Evolutionary conservation across 2,329 filamentous ascomycete species (phyloP), one percentile per base, ranked within the genome.

Genomic region (Nakataea oryzae): DNA sequence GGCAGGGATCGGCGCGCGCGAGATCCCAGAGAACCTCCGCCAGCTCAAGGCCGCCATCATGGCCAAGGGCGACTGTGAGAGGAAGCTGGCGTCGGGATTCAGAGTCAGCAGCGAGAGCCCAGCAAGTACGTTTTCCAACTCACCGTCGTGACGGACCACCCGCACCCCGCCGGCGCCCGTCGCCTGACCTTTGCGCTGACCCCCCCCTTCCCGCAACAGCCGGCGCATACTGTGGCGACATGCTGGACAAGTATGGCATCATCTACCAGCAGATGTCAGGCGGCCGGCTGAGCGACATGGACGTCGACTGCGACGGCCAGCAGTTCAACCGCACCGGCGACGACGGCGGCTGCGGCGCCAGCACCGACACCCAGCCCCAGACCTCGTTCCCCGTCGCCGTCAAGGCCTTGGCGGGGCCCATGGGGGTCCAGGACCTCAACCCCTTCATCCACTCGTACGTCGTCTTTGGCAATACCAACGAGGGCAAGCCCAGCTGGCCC

Each of bases 221-320:
- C 12, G 72, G 66, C 61, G 69, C 70, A 12, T 81, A 80, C 69
- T 80, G 78, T 66, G 76, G 74, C 28, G 78, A 80, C 66, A 73
- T 75, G 62, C 65, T 74, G 3, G 17, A 62, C 13, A 64, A 70
- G 26, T 61, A 65, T 24, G 71, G 72, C 47, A 69, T 76, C 26
- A 72, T 83, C 63, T 82, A 77, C 69, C 68, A 82, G 56, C 74
- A 76, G 57, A 78, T 77, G 9, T 69, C 68, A 0, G 67, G 70
- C 12, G 72, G 73, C 3, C 69, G 75, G 28, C 73, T 83, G 58
- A 77, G 75, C 9, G 79, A 84, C 68, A 82, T 85, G 77, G 82
- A 85, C 63, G 74, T 85, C 56, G 83, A 86, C 71, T 86, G 83
- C 65, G 82, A 86, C 63, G 82, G 83, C 1, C 70, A 71, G 0